Percentiles rank a stretch among this genome's conserved stretches.
phyloP scores from a whole-genome alignment of 2,329 filamentous ascomycete species.

The Fusarium secorum region DNA sequence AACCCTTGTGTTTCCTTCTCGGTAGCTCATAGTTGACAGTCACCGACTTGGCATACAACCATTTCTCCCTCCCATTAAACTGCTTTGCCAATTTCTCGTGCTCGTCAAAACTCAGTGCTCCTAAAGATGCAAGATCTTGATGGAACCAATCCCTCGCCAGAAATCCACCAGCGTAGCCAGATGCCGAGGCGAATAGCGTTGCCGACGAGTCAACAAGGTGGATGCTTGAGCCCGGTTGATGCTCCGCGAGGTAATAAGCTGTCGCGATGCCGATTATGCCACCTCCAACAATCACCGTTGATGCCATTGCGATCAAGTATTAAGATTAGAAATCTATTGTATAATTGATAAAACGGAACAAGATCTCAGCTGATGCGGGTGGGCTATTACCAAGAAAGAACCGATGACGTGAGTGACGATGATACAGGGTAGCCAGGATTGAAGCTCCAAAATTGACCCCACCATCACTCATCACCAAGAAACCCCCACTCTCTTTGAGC shows the following conservation, averaged over 20 bases:
- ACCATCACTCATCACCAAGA: conserved; percentile 1
- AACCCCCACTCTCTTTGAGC: conserved; percentile 23
- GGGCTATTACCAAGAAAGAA: conserved; percentile 11
- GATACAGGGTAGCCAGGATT: conserved; percentile 28
- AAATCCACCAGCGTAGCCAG: conserved; percentile 78
- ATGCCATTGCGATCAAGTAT: conserved; percentile 47
- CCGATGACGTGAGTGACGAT: conserved; percentile 30
- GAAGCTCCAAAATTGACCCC: conserved; percentile 28
- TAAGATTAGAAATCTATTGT: background rate
- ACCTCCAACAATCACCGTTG: conserved; percentile 72
- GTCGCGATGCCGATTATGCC: conserved; percentile 76
- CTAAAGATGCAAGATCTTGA: conserved; percentile 64
- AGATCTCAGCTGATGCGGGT: conserved; percentile 1
- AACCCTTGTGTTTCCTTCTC: conserved; percentile 48
- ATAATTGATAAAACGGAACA: background rate
- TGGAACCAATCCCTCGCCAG: conserved; percentile 77
- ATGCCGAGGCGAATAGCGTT: conserved; percentile 75
- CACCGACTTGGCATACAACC: conserved; percentile 62
- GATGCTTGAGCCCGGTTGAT: conserved; percentile 52
- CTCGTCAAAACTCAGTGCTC: conserved; percentile 72
- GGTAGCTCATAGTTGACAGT: conserved; percentile 60
- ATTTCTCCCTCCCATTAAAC: conserved; percentile 62
- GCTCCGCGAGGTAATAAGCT: conserved; percentile 73
- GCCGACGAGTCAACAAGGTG: conserved; percentile 57
- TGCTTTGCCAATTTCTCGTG: conserved; percentile 70